Base-by-base conservation (phyloP, 2,329 filamentous ascomycete genomes). In the Zelopaecilomyces penicillatus region DNA sequence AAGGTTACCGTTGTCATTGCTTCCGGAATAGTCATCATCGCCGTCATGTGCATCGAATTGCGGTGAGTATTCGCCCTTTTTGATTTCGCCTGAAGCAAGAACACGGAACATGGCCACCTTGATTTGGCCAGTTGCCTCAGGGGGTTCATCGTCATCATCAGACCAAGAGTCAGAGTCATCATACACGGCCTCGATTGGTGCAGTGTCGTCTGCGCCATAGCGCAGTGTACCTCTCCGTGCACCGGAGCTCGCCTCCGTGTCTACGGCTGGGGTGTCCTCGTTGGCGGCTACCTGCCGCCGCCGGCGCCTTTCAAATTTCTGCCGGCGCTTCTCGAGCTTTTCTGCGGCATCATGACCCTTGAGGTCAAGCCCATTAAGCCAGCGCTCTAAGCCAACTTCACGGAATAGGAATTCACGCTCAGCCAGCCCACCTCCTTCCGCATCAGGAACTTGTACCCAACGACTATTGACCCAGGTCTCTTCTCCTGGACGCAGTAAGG, bases 391-490 rank as follows among this genome's bases (percentile, higher is more conserved):
- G 3, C 93, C 93, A 39, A 98, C 93, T 65, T 98, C 93, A 45
- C 91, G 86, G 68, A 98, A 98, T 52, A 98, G 70, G 56, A 98
- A 98, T 62, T 98, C 93, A 52, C 93, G 82, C 70, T 98, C 93
- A 30, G 93, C 93, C 38, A 98, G 78, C 36, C 93, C 93, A 41
- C 93, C 93, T 30, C 91, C 91, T 66, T 97, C 91, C 27, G 84
- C 80, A 29, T 90, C 83, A 3, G 91, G 88, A 5, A 98, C 82
- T 60, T 94, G 91, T 41, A 98, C 93, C 93, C 93, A 98, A 56
- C 93, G 78, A 45, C 89, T 96, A 60, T 97, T 98, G 27, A 98
- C 94, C 93, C 93, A 98, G 2, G 93, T 98, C 68, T 98, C 93
- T 62, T 97, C 93, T 27, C 93, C 91, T 9, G 90, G 85, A 44